Evolutionary conservation across 2,329 filamentous ascomycete species (phyloP).

Genomic region (Colletotrichum liaoningense): DNA sequence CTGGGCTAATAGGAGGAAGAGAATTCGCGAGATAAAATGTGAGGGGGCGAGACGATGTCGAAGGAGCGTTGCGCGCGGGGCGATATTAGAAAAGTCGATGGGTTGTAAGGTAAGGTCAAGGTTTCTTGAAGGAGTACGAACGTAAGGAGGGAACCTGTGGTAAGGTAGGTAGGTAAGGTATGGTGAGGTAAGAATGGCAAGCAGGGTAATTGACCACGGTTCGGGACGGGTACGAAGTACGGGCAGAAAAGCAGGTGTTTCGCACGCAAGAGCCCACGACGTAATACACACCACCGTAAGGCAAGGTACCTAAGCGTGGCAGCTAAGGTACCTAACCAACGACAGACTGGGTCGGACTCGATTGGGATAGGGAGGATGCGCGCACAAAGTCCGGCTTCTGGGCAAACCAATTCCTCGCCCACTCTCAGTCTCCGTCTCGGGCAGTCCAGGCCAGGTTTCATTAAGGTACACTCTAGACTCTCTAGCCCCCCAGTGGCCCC

Average conservation of each 20-base stretch:
- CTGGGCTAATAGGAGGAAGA: not conserved
- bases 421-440: too few species aligned
- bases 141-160: constrained; percentile 1
- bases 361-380: constrained; percentile 31
- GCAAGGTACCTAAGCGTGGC: too few species aligned
- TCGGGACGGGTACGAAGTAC: constrained; percentile 1
- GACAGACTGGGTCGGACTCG: constrained; percentile 19
- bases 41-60: constrained; percentile 20
- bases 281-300: constrained; percentile 30
- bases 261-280: constrained; percentile 33
- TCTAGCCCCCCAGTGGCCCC: not conserved
- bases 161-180: not conserved
- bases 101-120: constrained; percentile 21
- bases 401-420: constrained; percentile 8
- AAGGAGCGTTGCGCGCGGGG: constrained; percentile 31
- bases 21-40: constrained; percentile 23
- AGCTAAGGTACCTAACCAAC: constrained; percentile 9
- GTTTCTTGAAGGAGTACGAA: constrained; percentile 29
- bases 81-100: constrained; percentile 30
- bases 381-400: constrained; percentile 15
- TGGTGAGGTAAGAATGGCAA: constrained; percentile 12
- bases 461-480: constrained; percentile 27
- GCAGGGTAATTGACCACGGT: not conserved
- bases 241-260: constrained; percentile 37
- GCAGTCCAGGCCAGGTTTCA: constrained; percentile 34